Conservation (phyloP, 2,329 filamentous ascomycete species). For the Volutella citrinella region DNA sequence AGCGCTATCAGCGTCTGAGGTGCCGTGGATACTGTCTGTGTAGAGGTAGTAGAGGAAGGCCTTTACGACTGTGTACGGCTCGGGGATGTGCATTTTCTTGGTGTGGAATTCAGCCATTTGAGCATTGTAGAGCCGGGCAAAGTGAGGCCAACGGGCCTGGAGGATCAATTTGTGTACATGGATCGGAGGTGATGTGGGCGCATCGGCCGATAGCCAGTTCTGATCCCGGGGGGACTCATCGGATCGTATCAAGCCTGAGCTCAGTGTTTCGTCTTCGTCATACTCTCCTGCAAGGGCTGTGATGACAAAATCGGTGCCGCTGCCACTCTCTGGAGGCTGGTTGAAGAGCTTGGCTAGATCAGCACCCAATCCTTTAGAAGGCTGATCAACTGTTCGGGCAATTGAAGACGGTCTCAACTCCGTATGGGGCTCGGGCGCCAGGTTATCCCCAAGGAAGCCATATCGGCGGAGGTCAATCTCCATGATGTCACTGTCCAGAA, state of each 20-base stretch:
- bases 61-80: slow-evolving; percentile 90
- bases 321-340: slow-evolving; percentile 76
- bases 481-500: slow-evolving; percentile 69
- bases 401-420: slow-evolving; percentile 49
- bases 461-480: slow-evolving; percentile 90
- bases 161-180: slow-evolving; percentile 94
- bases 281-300: slow-evolving; percentile 82
- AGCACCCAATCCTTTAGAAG: slow-evolving; percentile 70
- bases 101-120: slow-evolving; percentile 98
- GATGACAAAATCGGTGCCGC: slow-evolving; percentile 85
- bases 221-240: slow-evolving; percentile 42
- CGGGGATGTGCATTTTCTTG: slow-evolving; percentile 95
- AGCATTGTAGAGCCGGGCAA: slow-evolving; percentile 83
- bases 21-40: slow-evolving; percentile 78
- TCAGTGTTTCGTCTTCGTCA: slow-evolving; percentile 63
- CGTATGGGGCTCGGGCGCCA: slow-evolving; percentile 52
- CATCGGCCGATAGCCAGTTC: slow-evolving; percentile 59
- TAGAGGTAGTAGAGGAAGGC: slow-evolving; percentile 96
- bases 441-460: slow-evolving; percentile 80
- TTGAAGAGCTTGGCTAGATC: slow-evolving; percentile 89
- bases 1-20: slow-evolving; percentile 53
- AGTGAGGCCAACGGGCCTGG: slow-evolving; percentile 94
- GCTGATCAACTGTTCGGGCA: slow-evolving; percentile 46
- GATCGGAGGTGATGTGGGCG: slow-evolving; percentile 75
- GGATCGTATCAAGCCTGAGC: slow-evolving; percentile 46